Conservation (phyloP, 2,329 filamentous ascomycete species). For the Alternaria hordeiaustralica region DNA sequence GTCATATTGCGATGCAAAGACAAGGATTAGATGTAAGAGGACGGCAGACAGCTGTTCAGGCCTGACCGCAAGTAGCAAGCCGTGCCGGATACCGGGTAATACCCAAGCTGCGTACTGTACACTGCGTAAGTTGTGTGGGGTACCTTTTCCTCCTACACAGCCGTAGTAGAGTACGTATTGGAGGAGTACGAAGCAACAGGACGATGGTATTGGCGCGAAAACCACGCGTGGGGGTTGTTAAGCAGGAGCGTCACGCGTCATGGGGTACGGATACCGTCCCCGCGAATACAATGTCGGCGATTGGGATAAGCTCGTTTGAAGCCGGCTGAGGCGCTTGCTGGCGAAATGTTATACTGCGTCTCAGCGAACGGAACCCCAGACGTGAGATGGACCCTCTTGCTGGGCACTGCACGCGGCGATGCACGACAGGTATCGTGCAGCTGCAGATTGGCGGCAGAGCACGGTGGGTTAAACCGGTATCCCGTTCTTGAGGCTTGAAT, state of each 20-base stretch:
- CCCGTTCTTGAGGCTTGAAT: conserved; percentile 18
- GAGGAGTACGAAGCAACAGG: not conserved
- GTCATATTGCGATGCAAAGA: not conserved
- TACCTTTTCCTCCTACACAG: not conserved
- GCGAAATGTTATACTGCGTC: conserved; percentile 22
- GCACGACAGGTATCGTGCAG: conserved; percentile 13
- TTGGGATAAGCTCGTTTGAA: conserved; percentile 30
- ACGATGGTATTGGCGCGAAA: not conserved
- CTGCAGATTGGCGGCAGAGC: conserved; percentile 4
- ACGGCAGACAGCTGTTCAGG: not conserved
- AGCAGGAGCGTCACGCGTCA: conserved; percentile 12
- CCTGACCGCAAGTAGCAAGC: conserved; percentile 9
- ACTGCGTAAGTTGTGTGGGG: not conserved
- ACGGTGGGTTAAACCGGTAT: conserved; percentile 26
- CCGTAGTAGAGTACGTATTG: not conserved
- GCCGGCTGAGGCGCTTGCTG: conserved; percentile 42
- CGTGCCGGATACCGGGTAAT: conserved; percentile 4
- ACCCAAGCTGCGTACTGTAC: not conserved
- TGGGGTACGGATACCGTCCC: conserved; percentile 24
- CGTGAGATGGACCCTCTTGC: conserved; percentile 13
- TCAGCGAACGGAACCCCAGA: conserved; percentile 30
- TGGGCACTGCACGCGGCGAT: conserved; percentile 27
- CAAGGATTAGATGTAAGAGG: not conserved
- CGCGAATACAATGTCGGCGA: conserved; percentile 27
- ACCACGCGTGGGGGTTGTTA: conserved; percentile 14